A percentile compares a stretch with the other conserved stretches of the same genome.
Conservation (phyloP, 106 monocot species). For the Triglochin maritima region DNA sequence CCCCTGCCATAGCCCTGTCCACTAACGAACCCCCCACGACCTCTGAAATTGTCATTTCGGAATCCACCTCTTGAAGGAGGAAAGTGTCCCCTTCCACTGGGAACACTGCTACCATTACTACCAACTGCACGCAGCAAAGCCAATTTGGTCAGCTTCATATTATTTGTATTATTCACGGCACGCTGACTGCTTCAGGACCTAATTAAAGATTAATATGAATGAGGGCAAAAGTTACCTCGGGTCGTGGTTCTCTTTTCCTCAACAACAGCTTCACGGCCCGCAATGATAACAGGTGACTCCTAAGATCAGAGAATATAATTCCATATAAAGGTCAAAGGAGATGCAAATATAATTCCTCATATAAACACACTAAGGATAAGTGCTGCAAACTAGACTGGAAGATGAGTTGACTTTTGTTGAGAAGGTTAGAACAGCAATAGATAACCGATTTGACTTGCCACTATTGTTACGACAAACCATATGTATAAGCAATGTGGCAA, state of each 20-base stretch:
- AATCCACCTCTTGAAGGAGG: slow-evolving; percentile 28
- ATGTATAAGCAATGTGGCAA: too few relatives aligned
- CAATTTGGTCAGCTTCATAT: not conserved
- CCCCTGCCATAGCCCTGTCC: slow-evolving; percentile 20
- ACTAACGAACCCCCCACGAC: slow-evolving; percentile 15
- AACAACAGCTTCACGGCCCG: slow-evolving; percentile 15
- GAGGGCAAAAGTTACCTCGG: slow-evolving; percentile 18
- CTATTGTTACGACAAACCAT: too few relatives aligned
- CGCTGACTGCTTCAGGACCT: not conserved
- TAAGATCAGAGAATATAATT: slow-evolving; percentile 9
- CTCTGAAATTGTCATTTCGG: slow-evolving; percentile 41
- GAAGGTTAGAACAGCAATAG: too few relatives aligned
- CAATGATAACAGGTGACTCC: slow-evolving; percentile 36
- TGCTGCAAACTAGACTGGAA: too few relatives aligned
- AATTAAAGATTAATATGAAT: too few relatives aligned
- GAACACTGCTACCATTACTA: slow-evolving; percentile 14
- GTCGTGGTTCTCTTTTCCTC: slow-evolving; percentile 50
- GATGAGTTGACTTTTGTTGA: too few relatives aligned
- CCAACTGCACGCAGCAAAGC: slow-evolving; percentile 5
- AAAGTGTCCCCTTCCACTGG: slow-evolving; percentile 31
- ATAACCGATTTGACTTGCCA: too few relatives aligned
- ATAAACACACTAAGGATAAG: not conserved
- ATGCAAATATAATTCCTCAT: not conserved
- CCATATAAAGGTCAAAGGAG: not conserved
- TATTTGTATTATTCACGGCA: not conserved